A percentile compares a stretch with the other conserved stretches of the same genome.
Evolutionary conservation across 2,329 filamentous ascomycete species (phyloP).

Genomic region (Dactylellina haptotyla): DNA sequence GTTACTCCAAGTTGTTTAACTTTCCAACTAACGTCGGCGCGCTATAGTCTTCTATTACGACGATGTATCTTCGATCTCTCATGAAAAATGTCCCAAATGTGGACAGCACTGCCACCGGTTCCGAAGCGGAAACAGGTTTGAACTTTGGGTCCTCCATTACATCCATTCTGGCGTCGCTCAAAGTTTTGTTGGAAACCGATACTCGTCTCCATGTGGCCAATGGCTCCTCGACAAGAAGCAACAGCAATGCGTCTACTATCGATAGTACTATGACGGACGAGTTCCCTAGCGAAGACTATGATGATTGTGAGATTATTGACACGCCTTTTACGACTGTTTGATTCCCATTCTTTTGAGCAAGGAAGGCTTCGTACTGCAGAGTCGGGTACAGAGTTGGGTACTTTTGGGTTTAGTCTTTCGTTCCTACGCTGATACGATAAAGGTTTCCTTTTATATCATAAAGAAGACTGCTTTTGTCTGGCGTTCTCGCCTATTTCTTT

Average conservation of each 20-base stretch:
- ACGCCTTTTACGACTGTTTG: slow-evolving; percentile 24
- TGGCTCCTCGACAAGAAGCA: slow-evolving; percentile 23
- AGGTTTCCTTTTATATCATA: neutral
- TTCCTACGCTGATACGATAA: neutral
- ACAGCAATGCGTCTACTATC: slow-evolving; percentile 42
- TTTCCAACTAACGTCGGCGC: slow-evolving; percentile 14
- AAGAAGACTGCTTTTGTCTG: neutral
- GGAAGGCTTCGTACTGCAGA: neutral
- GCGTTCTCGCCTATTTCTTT: slow-evolving; percentile 21
- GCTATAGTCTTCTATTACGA: slow-evolving; percentile 57
- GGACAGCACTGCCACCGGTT: slow-evolving; percentile 11
- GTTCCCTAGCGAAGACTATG: slow-evolving; percentile 48
- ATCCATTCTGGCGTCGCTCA: slow-evolving; percentile 40
- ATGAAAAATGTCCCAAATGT: slow-evolving; percentile 51
- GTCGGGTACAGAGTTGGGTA: neutral
- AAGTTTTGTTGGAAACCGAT: slow-evolving; percentile 41
- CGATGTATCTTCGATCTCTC: slow-evolving; percentile 55
- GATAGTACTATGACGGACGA: slow-evolving; percentile 46
- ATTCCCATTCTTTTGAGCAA: slow-evolving; percentile 4
- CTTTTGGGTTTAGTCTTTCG: slow-evolving; percentile 8
- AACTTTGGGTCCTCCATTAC: slow-evolving; percentile 44
- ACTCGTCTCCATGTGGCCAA: slow-evolving; percentile 30
- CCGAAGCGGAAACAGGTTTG: slow-evolving; percentile 12
- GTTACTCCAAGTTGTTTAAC: neutral
- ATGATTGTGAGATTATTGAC: slow-evolving; percentile 48